Evolutionary conservation across 1,284 basidiomycete species (phyloP).

Genomic region (Cystobasidiaceae sp.): DNA sequence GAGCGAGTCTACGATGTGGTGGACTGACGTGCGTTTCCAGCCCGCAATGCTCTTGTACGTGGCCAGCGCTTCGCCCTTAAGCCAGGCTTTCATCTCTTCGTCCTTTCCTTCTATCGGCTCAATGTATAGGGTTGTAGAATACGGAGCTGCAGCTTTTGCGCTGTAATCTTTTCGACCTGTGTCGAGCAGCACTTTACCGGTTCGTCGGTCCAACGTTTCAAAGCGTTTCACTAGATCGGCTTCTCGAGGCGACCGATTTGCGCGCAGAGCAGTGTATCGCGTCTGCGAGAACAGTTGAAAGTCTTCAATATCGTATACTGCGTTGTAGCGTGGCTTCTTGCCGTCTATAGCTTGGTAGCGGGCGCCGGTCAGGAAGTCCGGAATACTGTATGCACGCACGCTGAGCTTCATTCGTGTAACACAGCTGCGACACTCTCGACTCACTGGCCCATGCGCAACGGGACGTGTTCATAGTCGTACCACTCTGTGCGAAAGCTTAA

Average conservation of each 20-base stretch:
- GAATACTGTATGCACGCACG: too few species aligned
- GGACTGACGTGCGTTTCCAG: constrained; percentile 40
- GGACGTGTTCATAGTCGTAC: constrained; percentile 50
- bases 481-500: constrained; percentile 44
- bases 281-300: constrained; percentile 43
- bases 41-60: constrained; percentile 38
- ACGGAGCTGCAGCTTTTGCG: constrained; percentile 9
- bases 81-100: constrained; percentile 40
- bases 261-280: constrained; percentile 44
- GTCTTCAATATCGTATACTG: constrained; percentile 46
- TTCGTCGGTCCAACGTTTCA: constrained; percentile 46
- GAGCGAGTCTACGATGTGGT: constrained; percentile 40
- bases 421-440: too few species aligned
- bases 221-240: constrained; percentile 45
- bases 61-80: constrained; percentile 36
- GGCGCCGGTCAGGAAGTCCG: constrained; percentile 43
- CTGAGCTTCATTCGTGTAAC: too few species aligned
- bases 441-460: constrained; percentile 44
- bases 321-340: constrained; percentile 41
- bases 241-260: constrained; percentile 45
- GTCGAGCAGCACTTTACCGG: constrained; percentile 43
- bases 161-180: constrained; percentile 27
- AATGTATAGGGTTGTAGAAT: constrained; percentile 39
- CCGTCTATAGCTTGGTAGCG: constrained; percentile 41
- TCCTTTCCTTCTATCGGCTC: constrained; percentile 1